Base-by-base conservation (phyloP, 495 filamentous ascomycete genomes). In the Xylaria venustula region DNA sequence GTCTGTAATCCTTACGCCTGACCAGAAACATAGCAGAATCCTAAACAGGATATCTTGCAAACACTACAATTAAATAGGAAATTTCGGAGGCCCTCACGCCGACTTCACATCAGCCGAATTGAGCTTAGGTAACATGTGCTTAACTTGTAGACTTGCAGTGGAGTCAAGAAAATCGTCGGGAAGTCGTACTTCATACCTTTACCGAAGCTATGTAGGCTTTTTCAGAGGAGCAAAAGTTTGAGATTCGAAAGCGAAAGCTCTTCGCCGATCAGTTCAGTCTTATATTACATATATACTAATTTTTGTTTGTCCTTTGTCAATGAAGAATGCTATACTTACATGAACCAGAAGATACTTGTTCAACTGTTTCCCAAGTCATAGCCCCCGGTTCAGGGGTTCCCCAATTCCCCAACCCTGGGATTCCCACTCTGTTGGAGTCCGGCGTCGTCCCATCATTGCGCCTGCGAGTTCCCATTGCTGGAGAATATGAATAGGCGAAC, bases 21-120 rank as follows among this genome's bases (percentile, higher is more conserved):
- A 20, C 14, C 28, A 41, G 36, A 37, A 17, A 36, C 22, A 54
- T 12, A 22, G 40, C 23, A 14, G 26, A 14, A 15, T 23, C 22
- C 6, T 20, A 25, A 20, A n/a, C 14, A 15, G 2, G 14, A 62
- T 54, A 63, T 56, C 47, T 12, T 46, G 17, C 52, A 17, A 12
- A n/a, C 9, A 22, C 30, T 30, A 9, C 28, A 17, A 26, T 56
- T 40, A n/a, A 48, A 61, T 65, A 4, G 25, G 54, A 26, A 59
- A 51, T 51, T 23, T 63, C 68, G 68, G 68, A 66, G 59, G 61
- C 28, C 51, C 26, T 68, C 22, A 46, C 63, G 61, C 68, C 68
- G 68, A 63, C 61, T 49, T 68, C 68, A 60, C 52, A 20, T 20
- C 48, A 32, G 48, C 58, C 55, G 14, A 9, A 65, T 64, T 25